Percentiles rank a stretch among this genome's conserved stretches.
These are phyloP conservation scores for Chaetomium globosum DNA, from an alignment of 2,329 filamentous ascomycete species.

Conservation along the genomic window DNA sequence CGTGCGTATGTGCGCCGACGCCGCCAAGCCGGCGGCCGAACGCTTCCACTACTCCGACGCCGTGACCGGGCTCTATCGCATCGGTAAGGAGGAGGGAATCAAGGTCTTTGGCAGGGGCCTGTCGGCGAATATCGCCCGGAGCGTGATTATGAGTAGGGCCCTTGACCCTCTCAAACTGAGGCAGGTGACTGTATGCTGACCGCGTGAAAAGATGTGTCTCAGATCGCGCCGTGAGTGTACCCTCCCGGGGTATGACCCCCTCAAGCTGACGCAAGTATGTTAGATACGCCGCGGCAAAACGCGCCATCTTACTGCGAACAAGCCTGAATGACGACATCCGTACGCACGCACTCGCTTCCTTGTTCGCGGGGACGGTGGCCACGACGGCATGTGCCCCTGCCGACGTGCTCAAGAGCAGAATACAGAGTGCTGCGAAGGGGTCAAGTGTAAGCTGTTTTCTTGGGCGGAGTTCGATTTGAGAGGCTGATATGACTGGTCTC, in stretches of 20 bases:
- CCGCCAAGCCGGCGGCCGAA: constrained; percentile 31
- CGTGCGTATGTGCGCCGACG: constrained; percentile 27
- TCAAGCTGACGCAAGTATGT: background rate
- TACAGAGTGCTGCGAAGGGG: constrained; percentile 33
- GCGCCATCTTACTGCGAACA: constrained; percentile 26
- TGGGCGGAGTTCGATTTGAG: background rate
- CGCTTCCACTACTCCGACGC: constrained; percentile 32
- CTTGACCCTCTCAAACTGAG: no score
- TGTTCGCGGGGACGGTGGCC: constrained; percentile 29
- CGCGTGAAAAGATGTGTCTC: constrained; percentile 10
- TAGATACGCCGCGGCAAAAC: constrained; percentile 34
- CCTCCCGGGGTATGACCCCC: background rate
- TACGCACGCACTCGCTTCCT: constrained; percentile 32
- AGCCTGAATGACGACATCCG: constrained; percentile 32
- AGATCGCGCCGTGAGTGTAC: constrained; percentile 17
- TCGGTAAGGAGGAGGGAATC: constrained; percentile 32
- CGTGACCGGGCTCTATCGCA: constrained; percentile 28
- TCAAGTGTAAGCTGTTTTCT: constrained; percentile 19
- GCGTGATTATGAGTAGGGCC: constrained; percentile 34
- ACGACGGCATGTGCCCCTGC: constrained; percentile 33
- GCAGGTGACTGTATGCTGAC: background rate
- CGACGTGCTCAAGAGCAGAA: constrained; percentile 32
- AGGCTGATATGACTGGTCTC: constrained; percentile 2
- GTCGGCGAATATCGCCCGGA: constrained; percentile 34
- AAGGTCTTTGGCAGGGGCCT: constrained; percentile 32